phyloP scores from a whole-genome alignment of 345 rosid genomes.

The Ceriops tagal region DNA sequence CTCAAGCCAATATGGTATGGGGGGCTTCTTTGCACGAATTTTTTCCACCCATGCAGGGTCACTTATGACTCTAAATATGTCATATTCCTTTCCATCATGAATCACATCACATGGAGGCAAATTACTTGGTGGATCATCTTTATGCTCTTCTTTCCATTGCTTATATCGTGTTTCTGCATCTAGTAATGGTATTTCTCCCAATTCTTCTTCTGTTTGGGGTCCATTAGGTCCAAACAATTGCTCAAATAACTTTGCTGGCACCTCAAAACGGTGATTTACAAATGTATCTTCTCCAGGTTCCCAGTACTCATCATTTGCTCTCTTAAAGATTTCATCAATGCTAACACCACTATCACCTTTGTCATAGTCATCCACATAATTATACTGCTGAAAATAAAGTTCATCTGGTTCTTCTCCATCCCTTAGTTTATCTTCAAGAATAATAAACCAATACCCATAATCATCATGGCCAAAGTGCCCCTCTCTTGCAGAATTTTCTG shows the following conservation, averaged over 20 bases:
- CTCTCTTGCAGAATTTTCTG: slow-evolving; percentile 79
- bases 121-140: slow-evolving; percentile 84
- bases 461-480: slow-evolving; percentile 88
- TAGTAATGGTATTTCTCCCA: slow-evolving; percentile 61
- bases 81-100: slow-evolving; percentile 76
- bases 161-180: slow-evolving; percentile 82
- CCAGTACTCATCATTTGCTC: slow-evolving; percentile 90
- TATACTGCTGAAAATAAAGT: slow-evolving; percentile 93
- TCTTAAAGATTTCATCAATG: slow-evolving; percentile 69
- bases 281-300: slow-evolving; percentile 93
- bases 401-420: slow-evolving; percentile 84
- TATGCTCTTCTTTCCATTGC: slow-evolving; percentile 74
- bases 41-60: slow-evolving; percentile 68
- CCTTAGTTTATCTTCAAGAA: slow-evolving; percentile 84
- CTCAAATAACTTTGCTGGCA: slow-evolving; percentile 91
- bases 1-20: slow-evolving; percentile 88
- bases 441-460: slow-evolving; percentile 89
- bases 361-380: slow-evolving; percentile 78
- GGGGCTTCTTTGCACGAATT: slow-evolving; percentile 63
- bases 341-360: slow-evolving; percentile 81
- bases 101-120: slow-evolving; percentile 77
- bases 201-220: slow-evolving; percentile 81
- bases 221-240: slow-evolving; percentile 88
- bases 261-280: slow-evolving; percentile 67
- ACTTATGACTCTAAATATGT: slow-evolving; percentile 47